Conservation (phyloP, 2,329 filamentous ascomycete genomes). For the Neonectria neomacrospora region DNA sequence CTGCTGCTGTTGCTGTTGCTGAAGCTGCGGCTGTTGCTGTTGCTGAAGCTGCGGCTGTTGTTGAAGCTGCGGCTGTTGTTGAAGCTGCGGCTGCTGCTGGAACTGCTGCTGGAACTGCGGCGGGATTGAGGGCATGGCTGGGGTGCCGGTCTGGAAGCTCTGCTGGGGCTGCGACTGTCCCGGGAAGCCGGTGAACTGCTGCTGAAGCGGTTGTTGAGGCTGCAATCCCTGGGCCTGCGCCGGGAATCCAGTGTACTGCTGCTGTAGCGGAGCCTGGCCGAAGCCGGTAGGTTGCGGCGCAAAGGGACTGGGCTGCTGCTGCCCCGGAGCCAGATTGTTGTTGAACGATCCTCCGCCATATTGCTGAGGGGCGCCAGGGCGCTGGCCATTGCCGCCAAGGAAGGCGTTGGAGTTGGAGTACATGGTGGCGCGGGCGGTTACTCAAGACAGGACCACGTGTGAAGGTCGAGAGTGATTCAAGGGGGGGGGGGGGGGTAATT, state of each 20-base stretch:
- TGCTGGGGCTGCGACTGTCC: slow-evolving; percentile 64
- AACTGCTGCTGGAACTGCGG: slow-evolving; percentile 70
- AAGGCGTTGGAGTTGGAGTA: slow-evolving; percentile 91
- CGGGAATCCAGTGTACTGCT: slow-evolving; percentile 71
- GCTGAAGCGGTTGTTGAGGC: slow-evolving; percentile 69
- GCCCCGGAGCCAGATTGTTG: slow-evolving; percentile 52
- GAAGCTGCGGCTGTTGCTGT: slow-evolving; percentile 60
- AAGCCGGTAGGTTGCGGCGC: slow-evolving; percentile 71
- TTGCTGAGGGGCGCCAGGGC: slow-evolving; percentile 69
- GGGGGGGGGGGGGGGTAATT: too few species aligned
- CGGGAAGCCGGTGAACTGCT: slow-evolving; percentile 76
- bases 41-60: slow-evolving; percentile 69
- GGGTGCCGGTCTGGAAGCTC: slow-evolving; percentile 69
- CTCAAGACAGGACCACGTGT: slow-evolving; percentile 28
- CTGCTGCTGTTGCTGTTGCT: slow-evolving; percentile 60
- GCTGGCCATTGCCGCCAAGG: slow-evolving; percentile 80
- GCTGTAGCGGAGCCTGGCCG: slow-evolving; percentile 61
- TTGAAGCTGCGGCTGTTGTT: slow-evolving; percentile 62
- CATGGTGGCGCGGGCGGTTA: slow-evolving; percentile 64
- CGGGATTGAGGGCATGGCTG: slow-evolving; percentile 69
- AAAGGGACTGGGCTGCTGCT: slow-evolving; percentile 65
- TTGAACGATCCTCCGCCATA: slow-evolving; percentile 59
- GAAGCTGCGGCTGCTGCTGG: slow-evolving; percentile 63
- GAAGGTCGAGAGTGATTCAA: slow-evolving; percentile 32
- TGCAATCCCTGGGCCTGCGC: slow-evolving; percentile 64